Percentiles rank a stretch among this genome's conserved stretches.
Conservation (phyloP, 2,329 filamentous ascomycete species). For the Penicillium psychrosexuale region DNA sequence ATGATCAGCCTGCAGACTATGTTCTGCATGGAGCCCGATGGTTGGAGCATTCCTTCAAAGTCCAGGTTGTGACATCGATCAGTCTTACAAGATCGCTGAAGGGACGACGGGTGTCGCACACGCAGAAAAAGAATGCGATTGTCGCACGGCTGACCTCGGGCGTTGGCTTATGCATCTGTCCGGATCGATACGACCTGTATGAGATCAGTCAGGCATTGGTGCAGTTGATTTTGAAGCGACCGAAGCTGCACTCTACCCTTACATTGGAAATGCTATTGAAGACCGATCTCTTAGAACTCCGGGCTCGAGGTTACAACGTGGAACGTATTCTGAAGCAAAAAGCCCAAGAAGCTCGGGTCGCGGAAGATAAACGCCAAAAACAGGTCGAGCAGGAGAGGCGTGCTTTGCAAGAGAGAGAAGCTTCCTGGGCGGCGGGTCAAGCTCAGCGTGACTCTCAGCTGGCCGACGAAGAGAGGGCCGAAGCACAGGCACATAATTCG, state of each 20-base stretch:
- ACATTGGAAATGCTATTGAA: constrained; percentile 90
- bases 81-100: constrained; percentile 72
- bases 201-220: constrained; percentile 88
- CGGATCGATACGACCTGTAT: constrained; percentile 74
- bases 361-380: constrained; percentile 75
- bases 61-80: constrained; percentile 75
- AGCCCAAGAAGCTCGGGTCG: constrained; percentile 80
- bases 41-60: constrained; percentile 79
- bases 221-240: constrained; percentile 72
- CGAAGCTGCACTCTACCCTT: constrained; percentile 83
- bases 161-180: constrained; percentile 72
- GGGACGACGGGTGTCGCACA: constrained; percentile 66
- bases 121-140: constrained; percentile 74
- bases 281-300: constrained; percentile 75
- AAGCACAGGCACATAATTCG: constrained; percentile 37
- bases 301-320: constrained; percentile 91
- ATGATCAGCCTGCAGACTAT: constrained; percentile 73
- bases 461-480: constrained; percentile 23
- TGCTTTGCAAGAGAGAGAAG: constrained; percentile 60
- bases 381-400: constrained; percentile 69
- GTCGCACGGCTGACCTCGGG: constrained; percentile 55
- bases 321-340: constrained; percentile 87
- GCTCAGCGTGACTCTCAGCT: constrained; percentile 36
- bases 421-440: constrained; percentile 46
- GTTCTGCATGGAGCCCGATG: constrained; percentile 85